phyloP scores from a whole-genome alignment of 257 asterid species.

The Solanum infundibuliforme region DNA sequence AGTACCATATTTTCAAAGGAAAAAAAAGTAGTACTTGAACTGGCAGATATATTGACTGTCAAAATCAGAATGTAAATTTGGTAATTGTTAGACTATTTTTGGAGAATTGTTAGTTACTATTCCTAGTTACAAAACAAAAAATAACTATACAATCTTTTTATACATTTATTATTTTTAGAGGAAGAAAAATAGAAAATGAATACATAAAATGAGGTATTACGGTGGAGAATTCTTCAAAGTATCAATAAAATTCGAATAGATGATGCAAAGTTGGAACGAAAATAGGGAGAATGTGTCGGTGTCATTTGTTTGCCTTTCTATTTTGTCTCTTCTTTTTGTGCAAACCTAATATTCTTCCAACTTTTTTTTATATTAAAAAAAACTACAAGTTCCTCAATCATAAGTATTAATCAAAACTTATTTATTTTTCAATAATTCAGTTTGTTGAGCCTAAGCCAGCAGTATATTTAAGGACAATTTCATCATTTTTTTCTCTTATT shows the following conservation, averaged over 20 bases:
- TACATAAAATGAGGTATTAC: neutral
- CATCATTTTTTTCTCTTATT: neutral
- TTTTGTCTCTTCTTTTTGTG: conserved; percentile 15
- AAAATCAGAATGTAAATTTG: neutral
- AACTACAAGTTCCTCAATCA: neutral
- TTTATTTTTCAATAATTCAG: neutral
- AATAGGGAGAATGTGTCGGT: conserved; percentile 14
- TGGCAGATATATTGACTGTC: neutral
- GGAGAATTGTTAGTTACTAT: neutral
- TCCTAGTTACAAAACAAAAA: neutral
- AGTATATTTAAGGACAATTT: neutral
- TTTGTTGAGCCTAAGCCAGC: neutral
- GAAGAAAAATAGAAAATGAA: neutral
- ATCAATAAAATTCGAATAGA: neutral
- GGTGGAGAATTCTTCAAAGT: neutral
- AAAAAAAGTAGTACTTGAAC: neutral
- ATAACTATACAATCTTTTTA: neutral
- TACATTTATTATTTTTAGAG: neutral
- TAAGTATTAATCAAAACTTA: neutral
- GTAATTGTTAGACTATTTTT: neutral
- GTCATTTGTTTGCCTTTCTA: conserved; percentile 13
- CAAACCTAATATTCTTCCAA: conserved; percentile 16
- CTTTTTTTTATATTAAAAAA: neutral
- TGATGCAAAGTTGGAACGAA: neutral
- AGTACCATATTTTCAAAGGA: neutral